Conservation (phyloP, 148 eudicot species). For the Oxyria digyna region DNA sequence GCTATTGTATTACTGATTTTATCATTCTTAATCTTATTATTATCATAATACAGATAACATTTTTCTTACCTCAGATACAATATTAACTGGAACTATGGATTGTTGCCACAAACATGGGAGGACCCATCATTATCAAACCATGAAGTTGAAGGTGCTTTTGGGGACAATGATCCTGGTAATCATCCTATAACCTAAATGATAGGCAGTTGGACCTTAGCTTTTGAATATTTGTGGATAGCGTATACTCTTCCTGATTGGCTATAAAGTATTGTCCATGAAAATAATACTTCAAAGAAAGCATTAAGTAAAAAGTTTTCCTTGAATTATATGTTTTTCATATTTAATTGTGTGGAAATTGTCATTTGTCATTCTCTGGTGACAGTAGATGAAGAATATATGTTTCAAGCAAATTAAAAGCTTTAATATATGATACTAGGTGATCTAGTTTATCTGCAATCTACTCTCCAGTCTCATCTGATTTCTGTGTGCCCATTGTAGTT, state of each 20-base stretch:
- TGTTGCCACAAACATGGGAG: constrained; percentile 96
- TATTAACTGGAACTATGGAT: constrained; percentile 85
- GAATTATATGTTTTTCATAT: background rate
- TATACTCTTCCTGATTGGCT: background rate
- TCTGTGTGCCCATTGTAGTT: constrained; percentile 26
- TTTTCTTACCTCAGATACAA: constrained; percentile 41
- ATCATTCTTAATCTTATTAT: background rate
- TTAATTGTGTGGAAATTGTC: background rate
- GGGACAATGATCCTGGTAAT: constrained; percentile 24
- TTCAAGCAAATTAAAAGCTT: background rate
- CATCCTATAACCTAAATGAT: background rate
- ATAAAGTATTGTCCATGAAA: background rate
- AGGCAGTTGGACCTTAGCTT: background rate
- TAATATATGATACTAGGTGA: background rate
- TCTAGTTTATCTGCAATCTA: background rate
- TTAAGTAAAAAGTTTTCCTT: background rate
- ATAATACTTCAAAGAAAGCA: background rate
- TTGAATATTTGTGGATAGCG: background rate
- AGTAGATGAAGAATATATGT: background rate
- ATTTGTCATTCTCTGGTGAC: background rate
- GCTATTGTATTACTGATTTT: background rate
- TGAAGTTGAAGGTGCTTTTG: constrained; percentile 87
- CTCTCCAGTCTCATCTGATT: background rate
- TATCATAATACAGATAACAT: background rate
- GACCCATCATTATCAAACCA: constrained; percentile 66